Percentiles rank a stretch among this genome's conserved stretches.
Conservation (phyloP, 495 filamentous ascomycete species). For the Pseudomonodictys pantanalensis region DNA sequence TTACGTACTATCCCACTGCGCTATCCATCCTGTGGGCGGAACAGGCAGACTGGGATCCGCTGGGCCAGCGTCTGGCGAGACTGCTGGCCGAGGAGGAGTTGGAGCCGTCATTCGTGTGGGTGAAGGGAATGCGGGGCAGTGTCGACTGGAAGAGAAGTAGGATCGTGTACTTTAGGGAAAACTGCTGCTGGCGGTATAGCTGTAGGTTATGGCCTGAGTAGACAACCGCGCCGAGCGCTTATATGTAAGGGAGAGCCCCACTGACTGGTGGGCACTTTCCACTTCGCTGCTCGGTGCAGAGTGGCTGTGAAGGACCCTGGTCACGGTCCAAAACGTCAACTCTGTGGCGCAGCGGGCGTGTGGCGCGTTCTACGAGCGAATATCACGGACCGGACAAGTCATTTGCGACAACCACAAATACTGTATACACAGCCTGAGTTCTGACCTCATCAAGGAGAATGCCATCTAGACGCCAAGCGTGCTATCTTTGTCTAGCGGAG, state of each 20-base stretch:
- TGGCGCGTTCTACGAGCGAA: too few species aligned
- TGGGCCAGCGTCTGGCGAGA: constrained; percentile 32
- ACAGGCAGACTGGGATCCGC: constrained; percentile 27
- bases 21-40: constrained; percentile 35
- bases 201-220: not conserved
- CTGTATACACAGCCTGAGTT: too few species aligned
- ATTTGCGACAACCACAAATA: too few species aligned
- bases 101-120: constrained; percentile 24
- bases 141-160: not conserved
- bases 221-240: constrained; percentile 4
- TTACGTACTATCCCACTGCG: constrained; percentile 35
- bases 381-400: too few species aligned
- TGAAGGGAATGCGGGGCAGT: not conserved
- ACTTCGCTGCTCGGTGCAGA: not conserved
- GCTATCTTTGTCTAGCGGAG: too few species aligned
- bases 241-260: not conserved
- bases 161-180: not conserved
- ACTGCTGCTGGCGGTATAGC: not conserved
- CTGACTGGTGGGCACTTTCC: constrained; percentile 9
- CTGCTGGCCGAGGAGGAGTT: constrained; percentile 25
- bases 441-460: too few species aligned
- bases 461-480: too few species aligned
- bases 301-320: constrained; percentile 24
- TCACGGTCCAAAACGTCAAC: not conserved
- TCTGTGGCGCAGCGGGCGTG: not conserved